A percentile compares a stretch with the other conserved stretches of the same genome.
Evolutionary conservation across 768 basidiomycete genomes (phyloP).

Genomic region (Amanita subjunquillea): DNA sequence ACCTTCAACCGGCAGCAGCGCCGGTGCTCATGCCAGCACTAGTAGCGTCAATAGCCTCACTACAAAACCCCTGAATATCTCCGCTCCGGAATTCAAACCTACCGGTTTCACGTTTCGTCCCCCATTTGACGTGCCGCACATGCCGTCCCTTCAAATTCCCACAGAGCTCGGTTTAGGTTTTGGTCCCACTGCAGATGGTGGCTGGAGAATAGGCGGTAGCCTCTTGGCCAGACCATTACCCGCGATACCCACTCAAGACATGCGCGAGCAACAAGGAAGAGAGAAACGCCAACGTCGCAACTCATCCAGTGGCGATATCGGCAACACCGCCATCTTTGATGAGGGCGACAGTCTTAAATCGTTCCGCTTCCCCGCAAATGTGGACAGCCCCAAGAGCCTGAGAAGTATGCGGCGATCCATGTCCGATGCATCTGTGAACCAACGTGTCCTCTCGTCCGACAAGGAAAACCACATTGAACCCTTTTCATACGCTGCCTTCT

Average conservation of each 20-base stretch:
- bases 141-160: slow-evolving; percentile 24
- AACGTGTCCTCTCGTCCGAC: slow-evolving; percentile 25
- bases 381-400: slow-evolving; percentile 38
- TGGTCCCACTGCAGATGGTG: slow-evolving; percentile 8
- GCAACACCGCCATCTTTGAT: slow-evolving; percentile 14
- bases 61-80: slow-evolving; percentile 66
- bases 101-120: slow-evolving; percentile 68
- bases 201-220: not conserved
- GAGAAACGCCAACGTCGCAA: slow-evolving; percentile 69
- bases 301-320: slow-evolving; percentile 23
- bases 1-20: slow-evolving; percentile 25
- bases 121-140: slow-evolving; percentile 52
- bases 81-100: slow-evolving; percentile 78
- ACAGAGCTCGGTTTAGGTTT: slow-evolving; percentile 13
- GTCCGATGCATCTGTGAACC: slow-evolving; percentile 7
- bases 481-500: slow-evolving; percentile 63
- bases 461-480: slow-evolving; percentile 28
- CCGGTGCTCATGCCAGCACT: not conserved
- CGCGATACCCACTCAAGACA: slow-evolving; percentile 6
- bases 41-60: not conserved
- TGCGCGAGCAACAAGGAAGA: slow-evolving; percentile 43
- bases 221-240: slow-evolving; percentile 18
- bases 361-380: slow-evolving; percentile 62
- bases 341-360: slow-evolving; percentile 62
- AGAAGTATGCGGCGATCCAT: slow-evolving; percentile 22